These are phyloP conservation scores for Obelidium mucronatum DNA, from an alignment of 192 early-diverging fungal species.

Conservation along the genomic window DNA sequence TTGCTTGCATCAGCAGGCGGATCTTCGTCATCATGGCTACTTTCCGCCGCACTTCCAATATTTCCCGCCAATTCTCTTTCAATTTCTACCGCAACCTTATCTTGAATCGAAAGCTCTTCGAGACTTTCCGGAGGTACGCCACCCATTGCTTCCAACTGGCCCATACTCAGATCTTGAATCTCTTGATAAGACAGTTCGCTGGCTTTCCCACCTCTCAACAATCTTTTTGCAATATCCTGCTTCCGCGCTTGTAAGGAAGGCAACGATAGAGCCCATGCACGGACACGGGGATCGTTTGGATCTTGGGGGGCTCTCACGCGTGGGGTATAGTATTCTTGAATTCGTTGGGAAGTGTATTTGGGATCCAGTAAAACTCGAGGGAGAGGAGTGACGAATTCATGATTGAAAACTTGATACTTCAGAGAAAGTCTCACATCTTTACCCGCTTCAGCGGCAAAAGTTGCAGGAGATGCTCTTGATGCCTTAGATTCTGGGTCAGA, in stretches of 20 bases:
- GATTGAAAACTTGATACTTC: neutral
- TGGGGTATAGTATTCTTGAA: neutral
- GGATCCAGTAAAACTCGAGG: neutral
- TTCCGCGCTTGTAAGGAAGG: neutral
- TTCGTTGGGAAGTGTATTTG: neutral
- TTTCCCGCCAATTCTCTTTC: neutral
- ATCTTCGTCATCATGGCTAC: neutral
- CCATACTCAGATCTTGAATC: neutral
- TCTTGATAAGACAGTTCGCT: neutral
- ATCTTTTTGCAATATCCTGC: neutral
- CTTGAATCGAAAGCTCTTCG: neutral
- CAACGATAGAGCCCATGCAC: neutral
- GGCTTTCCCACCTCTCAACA: neutral
- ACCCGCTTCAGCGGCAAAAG: neutral
- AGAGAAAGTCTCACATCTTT: neutral
- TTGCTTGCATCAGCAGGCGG: neutral
- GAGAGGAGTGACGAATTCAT: slow-evolving; percentile 1
- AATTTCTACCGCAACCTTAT: neutral
- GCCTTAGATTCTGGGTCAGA: neutral
- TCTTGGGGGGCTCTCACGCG: neutral
- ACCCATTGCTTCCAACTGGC: neutral
- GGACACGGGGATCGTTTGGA: neutral
- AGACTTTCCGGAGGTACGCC: neutral
- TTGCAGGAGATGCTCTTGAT: neutral
- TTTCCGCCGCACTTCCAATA: neutral